Conservation (phyloP, 1,284 basidiomycete species). For the Cutaneotrichosporon dermatis region DNA sequence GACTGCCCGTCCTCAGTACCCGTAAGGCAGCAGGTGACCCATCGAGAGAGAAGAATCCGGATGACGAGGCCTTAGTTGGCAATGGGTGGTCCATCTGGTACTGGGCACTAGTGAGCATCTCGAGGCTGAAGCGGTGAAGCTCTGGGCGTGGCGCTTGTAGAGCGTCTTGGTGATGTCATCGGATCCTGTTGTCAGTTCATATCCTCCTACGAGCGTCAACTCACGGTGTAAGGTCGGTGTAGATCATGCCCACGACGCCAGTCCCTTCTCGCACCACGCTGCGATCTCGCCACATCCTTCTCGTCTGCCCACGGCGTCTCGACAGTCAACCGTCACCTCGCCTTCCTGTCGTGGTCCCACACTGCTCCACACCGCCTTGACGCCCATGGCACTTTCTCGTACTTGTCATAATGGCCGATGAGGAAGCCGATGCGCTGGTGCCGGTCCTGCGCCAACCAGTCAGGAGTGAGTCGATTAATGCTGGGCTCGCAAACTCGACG, state of each 20-base stretch:
- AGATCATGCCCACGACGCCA: constrained; percentile 93
- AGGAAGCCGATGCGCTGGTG: constrained; percentile 92
- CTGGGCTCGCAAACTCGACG: constrained; percentile 85
- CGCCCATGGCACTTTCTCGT: constrained; percentile 97
- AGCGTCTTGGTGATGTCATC: constrained; percentile 77
- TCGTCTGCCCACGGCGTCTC: constrained; percentile 81
- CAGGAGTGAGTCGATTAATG: constrained; percentile 82
- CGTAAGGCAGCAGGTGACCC: constrained; percentile 91
- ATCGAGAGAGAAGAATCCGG: constrained; percentile 81
- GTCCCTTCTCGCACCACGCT: constrained; percentile 52
- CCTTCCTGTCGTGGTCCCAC: constrained; percentile 96
- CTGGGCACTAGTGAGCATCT: constrained; percentile 84
- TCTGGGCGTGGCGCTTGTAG: constrained; percentile 93
- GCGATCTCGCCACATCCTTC: constrained; percentile 69
- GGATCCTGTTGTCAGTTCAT: constrained; percentile 49
- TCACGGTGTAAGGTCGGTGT: constrained; percentile 84
- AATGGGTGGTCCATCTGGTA: constrained; percentile 78
- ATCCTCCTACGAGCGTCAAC: too few species aligned
- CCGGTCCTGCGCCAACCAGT: constrained; percentile 87
- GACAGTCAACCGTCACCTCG: constrained; percentile 84
- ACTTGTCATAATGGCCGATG: constrained; percentile 86
- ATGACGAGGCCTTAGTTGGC: constrained; percentile 70
- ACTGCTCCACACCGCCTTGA: constrained; percentile 98
- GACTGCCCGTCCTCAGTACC: constrained; percentile 87
- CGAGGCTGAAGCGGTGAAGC: constrained; percentile 91